Conservation (phyloP, 495 filamentous ascomycete genomes). For the Hyaloscypha hepaticicola region DNA sequence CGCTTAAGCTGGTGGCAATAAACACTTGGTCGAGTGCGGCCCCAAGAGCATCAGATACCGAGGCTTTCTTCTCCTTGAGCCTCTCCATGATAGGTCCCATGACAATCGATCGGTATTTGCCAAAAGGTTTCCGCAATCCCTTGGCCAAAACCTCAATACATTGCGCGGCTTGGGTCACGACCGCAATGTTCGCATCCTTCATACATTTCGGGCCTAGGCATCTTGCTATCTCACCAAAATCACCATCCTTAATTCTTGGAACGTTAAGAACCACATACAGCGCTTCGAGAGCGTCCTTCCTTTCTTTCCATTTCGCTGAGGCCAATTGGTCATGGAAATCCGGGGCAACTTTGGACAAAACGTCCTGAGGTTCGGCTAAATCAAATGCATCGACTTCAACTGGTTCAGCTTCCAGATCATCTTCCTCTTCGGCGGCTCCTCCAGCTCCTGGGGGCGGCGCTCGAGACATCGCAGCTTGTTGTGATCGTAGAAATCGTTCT, state of each 20-base stretch:
- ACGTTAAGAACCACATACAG: constrained; percentile 75
- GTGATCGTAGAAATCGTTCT: constrained; percentile 81
- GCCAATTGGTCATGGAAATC: constrained; percentile 78
- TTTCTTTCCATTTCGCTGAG: constrained; percentile 97
- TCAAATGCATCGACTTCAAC: constrained; percentile 81
- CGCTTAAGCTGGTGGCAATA: constrained; percentile 69
- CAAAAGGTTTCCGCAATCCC: constrained; percentile 75
- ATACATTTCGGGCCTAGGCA: constrained; percentile 81
- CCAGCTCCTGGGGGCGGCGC: constrained; percentile 57
- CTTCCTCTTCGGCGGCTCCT: constrained; percentile 57
- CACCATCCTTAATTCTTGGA: constrained; percentile 87
- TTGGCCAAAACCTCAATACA: constrained; percentile 92
- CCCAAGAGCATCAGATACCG: constrained; percentile 82
- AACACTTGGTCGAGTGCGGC: constrained; percentile 88
- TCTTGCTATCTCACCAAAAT: constrained; percentile 79
- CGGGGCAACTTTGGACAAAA: constrained; percentile 77
- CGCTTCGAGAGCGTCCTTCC: constrained; percentile 91
- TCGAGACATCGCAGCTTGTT: constrained; percentile 77
- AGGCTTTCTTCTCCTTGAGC: constrained; percentile 93
- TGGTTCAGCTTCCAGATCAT: constrained; percentile 67
- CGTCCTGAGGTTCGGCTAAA: constrained; percentile 86
- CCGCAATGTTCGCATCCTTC: constrained; percentile 98
- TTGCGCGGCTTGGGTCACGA: constrained; percentile 90
- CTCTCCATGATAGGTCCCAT: constrained; percentile 89
- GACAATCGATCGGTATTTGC: constrained; percentile 75